Conservation (phyloP, 805 yeast species). For the Lipomyces starkeyi region DNA sequence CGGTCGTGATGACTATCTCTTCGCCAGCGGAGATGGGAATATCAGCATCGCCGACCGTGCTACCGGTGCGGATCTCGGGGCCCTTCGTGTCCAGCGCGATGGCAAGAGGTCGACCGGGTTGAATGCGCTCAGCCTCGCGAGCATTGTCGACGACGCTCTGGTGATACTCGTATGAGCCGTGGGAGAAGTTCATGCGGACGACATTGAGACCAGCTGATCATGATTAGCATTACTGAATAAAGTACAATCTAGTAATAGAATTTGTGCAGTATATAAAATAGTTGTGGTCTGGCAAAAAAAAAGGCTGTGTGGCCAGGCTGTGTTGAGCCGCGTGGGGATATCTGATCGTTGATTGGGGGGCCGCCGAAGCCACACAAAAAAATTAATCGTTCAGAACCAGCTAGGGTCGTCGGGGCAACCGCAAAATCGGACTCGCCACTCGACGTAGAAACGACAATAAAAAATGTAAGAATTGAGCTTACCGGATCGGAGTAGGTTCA, state of each 20-base stretch:
- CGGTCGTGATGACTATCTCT: constrained; percentile 92
- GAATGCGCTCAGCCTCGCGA: constrained; percentile 87
- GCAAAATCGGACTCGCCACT: not conserved
- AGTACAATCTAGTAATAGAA: not conserved
- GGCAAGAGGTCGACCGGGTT: constrained; percentile 95
- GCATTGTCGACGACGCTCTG: constrained; percentile 96
- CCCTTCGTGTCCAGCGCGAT: constrained; percentile 99
- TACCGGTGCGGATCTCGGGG: constrained; percentile 99
- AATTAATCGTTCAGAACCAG: not conserved
- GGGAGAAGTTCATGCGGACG: constrained; percentile 98
- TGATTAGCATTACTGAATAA: not conserved
- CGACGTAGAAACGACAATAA: not conserved
- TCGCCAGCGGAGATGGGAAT: constrained; percentile 83
- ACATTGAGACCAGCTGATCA: constrained; percentile 86
- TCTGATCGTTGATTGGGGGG: constrained; percentile 8
- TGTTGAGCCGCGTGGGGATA: not conserved
- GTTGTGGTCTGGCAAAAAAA: not conserved
- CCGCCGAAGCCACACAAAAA: not conserved
- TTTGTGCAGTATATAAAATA: not conserved
- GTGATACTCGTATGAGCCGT: constrained; percentile 97
- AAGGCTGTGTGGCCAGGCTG: not conserved
- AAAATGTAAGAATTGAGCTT: constrained; percentile 15
- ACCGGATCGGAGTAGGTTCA: constrained; percentile 81
- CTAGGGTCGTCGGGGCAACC: not conserved
- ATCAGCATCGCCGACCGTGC: constrained; percentile 80